These are phyloP conservation scores for Trametopsis cervina DNA, from an alignment of 768 basidiomycete species.

Conservation along the genomic window DNA sequence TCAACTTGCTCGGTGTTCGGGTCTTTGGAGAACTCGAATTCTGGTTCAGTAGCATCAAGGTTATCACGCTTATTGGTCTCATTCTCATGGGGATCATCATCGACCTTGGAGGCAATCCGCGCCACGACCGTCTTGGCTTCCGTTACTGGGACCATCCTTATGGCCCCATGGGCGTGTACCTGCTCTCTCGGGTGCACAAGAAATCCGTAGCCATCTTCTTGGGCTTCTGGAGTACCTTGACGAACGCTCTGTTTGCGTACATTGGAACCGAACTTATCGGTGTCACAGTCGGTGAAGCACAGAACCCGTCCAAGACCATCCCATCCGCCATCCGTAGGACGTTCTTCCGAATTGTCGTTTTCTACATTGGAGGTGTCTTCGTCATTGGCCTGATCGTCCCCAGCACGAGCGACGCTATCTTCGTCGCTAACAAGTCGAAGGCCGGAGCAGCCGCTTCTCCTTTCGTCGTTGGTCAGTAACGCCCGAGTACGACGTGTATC, in stretches of 20 bases:
- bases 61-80: conserved; percentile 42
- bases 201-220: conserved; percentile 48
- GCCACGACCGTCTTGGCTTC: conserved; percentile 29
- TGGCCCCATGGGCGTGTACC: conserved; percentile 52
- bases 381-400: conserved; percentile 69
- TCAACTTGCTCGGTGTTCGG: conserved; percentile 58
- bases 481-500: background rate
- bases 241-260: conserved; percentile 67
- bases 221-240: conserved; percentile 66
- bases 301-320: conserved; percentile 70
- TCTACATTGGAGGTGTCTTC: conserved; percentile 69
- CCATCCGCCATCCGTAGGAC: conserved; percentile 63
- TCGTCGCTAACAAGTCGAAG: conserved; percentile 32
- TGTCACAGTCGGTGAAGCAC: conserved; percentile 49
- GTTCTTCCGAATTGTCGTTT: conserved; percentile 50
- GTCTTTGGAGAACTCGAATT: conserved; percentile 72
- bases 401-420: conserved; percentile 39
- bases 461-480: conserved; percentile 44
- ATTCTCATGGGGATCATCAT: conserved; percentile 51
- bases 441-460: conserved; percentile 54
- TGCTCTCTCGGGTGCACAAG: conserved; percentile 41
- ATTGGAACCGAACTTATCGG: conserved; percentile 76
- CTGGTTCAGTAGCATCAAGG: conserved; percentile 67
- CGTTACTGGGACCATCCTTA: conserved; percentile 39
- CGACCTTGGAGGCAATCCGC: conserved; percentile 48